Conservation (phyloP, 2,329 filamentous ascomycete species). For the Alternaria longipes region DNA sequence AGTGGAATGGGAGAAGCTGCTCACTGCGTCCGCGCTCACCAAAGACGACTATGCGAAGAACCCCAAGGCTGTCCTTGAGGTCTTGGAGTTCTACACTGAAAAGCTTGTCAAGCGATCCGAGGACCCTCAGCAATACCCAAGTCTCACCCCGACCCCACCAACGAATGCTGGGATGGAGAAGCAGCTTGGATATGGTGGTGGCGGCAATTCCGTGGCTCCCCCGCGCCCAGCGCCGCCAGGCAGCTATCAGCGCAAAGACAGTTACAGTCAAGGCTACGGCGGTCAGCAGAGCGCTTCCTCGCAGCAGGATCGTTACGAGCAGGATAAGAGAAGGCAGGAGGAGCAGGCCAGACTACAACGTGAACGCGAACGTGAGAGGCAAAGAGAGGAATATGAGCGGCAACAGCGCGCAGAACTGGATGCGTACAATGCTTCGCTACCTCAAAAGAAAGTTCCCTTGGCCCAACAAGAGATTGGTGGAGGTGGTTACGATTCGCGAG, state of each 20-base stretch:
- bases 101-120: constrained; percentile 77
- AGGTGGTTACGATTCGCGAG: constrained; percentile 59
- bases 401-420: constrained; percentile 75
- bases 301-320: constrained; percentile 23
- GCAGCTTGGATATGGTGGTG: constrained; percentile 57
- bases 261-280: constrained; percentile 52
- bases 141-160: constrained; percentile 73
- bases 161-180: constrained; percentile 57
- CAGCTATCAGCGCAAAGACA: constrained; percentile 55
- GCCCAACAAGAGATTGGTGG: constrained; percentile 91
- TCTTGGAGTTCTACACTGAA: constrained; percentile 85
- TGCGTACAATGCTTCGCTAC: constrained; percentile 88
- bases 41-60: constrained; percentile 99
- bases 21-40: constrained; percentile 96
- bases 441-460: constrained; percentile 79
- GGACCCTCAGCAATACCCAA: constrained; percentile 73
- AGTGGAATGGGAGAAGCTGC: constrained; percentile 94
- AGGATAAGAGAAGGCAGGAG: constrained; percentile 46
- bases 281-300: constrained; percentile 47
- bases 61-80: constrained; percentile 75
- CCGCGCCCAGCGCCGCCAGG: constrained; percentile 58
- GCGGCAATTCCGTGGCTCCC: constrained; percentile 59
- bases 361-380: constrained; percentile 53
- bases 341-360: constrained; percentile 49
- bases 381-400: constrained; percentile 55